phyloP scores from a whole-genome alignment of 2,329 filamentous ascomycete species.

The Neofusicoccum cordaticola region DNA sequence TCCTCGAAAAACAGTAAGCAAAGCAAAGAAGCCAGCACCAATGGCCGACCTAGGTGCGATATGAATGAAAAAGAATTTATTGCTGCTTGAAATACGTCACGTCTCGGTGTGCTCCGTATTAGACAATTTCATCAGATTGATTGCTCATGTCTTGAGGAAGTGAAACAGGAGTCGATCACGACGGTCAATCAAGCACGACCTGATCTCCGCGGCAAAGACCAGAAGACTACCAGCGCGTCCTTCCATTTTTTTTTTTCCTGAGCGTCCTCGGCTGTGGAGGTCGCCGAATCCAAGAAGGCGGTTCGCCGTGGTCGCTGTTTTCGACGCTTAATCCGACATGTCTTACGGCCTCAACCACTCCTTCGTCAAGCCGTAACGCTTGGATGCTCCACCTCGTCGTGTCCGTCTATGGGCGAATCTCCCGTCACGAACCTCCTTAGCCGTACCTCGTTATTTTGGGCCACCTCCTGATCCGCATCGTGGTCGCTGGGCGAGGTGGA shows the following conservation, averaged over 20 bases:
- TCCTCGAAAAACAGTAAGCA: constrained; percentile 4
- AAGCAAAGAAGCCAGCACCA: neutral
- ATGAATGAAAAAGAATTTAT: constrained; percentile 9
- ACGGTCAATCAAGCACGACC: constrained; percentile 3
- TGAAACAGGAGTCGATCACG: constrained; percentile 14
- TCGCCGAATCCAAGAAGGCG: neutral
- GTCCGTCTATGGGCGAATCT: neutral
- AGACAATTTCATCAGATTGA: constrained; percentile 6
- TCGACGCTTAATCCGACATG: neutral
- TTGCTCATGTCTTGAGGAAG: neutral
- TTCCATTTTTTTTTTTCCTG: neutral
- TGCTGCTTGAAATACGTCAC: neutral
- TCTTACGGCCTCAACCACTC: neutral
- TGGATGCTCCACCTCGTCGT: neutral
- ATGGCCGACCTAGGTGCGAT: neutral
- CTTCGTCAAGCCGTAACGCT: neutral
- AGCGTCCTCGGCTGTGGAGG: neutral
- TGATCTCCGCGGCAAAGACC: neutral
- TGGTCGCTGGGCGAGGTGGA: neutral
- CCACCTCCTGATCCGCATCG: neutral
- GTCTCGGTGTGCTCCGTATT: neutral
- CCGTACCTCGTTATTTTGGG: neutral
- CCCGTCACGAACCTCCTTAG: neutral
- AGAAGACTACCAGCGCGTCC: neutral
- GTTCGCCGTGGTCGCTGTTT: neutral